Evolutionary conservation across 495 filamentous ascomycete species (phyloP).

Genomic region (Penicillium tannophilum): DNA sequence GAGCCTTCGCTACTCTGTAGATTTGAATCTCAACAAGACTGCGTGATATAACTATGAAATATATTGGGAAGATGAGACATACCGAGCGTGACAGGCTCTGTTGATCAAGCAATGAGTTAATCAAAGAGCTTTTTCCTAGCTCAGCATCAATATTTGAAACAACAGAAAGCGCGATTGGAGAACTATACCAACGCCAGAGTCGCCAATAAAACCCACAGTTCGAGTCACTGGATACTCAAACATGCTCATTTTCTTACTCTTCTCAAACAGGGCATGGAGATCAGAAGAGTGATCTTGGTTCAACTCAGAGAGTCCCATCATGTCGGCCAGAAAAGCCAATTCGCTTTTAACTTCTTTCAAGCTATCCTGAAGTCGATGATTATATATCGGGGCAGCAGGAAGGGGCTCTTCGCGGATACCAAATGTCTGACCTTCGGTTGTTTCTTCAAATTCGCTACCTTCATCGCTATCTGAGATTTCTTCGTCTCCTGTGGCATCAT

Average conservation of each 20-base stretch:
- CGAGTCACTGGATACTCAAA: slow-evolving; percentile 27
- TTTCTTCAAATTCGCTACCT: background rate
- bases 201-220: slow-evolving; percentile 16
- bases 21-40: too few species aligned
- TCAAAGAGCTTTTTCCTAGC: background rate
- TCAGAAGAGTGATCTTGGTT: slow-evolving; percentile 7
- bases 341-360: slow-evolving; percentile 20
- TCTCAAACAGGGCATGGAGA: slow-evolving; percentile 7
- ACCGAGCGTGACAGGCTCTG: background rate
- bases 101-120: background rate
- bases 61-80: background rate
- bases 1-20: background rate
- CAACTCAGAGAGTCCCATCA: slow-evolving; percentile 11
- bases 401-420: slow-evolving; percentile 17
- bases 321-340: slow-evolving; percentile 13
- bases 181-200: background rate
- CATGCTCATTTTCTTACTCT: slow-evolving; percentile 10
- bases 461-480: background rate
- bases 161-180: background rate
- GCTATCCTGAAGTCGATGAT: slow-evolving; percentile 18
- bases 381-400: slow-evolving; percentile 20
- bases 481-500: background rate
- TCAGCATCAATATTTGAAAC: background rate
- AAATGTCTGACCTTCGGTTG: background rate
- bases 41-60: background rate